Conservation (phyloP, 192 early-diverging fungal genomes). For the Diversispora eburnea region DNA sequence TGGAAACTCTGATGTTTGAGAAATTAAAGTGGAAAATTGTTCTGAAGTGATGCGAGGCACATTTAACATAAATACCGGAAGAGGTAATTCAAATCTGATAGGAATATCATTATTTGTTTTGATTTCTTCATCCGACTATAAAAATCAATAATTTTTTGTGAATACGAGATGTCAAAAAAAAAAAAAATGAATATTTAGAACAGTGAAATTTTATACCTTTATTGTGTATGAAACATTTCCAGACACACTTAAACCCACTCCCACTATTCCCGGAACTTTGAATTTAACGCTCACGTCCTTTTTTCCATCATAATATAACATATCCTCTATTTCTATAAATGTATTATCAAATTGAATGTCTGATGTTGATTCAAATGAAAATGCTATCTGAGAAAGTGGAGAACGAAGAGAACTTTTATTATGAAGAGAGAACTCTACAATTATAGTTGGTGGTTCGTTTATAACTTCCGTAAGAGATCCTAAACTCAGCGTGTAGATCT, state of each 20-base stretch:
- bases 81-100: constrained; percentile 44
- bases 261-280: constrained; percentile 29
- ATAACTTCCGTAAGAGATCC: constrained; percentile 5
- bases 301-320: constrained; percentile 28
- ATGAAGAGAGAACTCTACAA: constrained; percentile 4
- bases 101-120: constrained; percentile 14
- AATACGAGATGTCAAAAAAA: not conserved
- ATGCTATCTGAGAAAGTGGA: constrained; percentile 11
- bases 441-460: constrained; percentile 22
- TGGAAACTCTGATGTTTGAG: constrained; percentile 44
- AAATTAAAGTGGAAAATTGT: constrained; percentile 44
- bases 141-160: not conserved
- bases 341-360: constrained; percentile 27
- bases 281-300: constrained; percentile 30
- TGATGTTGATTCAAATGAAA: constrained; percentile 25
- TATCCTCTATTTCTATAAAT: constrained; percentile 29
- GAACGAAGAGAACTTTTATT: not conserved
- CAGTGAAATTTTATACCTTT: constrained; percentile 29
- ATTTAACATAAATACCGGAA: constrained; percentile 46
- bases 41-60: constrained; percentile 44
- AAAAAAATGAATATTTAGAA: not conserved
- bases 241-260: constrained; percentile 29
- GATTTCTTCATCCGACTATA: not conserved
- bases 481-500: constrained; percentile 16
- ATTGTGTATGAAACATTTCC: constrained; percentile 38